phyloP scores from a whole-genome alignment of 139 green algal species.

The Gonium pectorale region DNA sequence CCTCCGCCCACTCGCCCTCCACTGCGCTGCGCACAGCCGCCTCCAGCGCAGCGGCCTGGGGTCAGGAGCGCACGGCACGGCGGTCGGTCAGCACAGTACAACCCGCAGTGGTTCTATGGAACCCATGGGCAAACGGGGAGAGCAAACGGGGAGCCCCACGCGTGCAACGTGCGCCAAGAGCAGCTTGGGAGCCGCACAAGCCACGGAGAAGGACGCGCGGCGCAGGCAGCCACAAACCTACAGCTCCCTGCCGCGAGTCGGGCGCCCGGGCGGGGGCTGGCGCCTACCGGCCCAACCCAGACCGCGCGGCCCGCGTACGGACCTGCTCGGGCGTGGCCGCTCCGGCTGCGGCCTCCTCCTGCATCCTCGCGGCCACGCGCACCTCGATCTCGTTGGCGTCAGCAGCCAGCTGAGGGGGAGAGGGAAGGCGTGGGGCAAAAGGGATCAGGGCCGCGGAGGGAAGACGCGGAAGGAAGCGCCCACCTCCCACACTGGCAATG shows the following conservation, averaged over 20 bases:
- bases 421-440: background rate
- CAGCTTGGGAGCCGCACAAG: too few relatives aligned
- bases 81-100: background rate
- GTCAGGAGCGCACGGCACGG: background rate
- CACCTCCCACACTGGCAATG: too few relatives aligned
- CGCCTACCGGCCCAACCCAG: too few relatives aligned
- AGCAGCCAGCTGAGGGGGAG: conserved; percentile 24
- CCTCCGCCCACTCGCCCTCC: conserved; percentile 61
- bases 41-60: conserved; percentile 27
- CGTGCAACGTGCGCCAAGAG: too few relatives aligned
- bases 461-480: too few relatives aligned
- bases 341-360: background rate
- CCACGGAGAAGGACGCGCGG: too few relatives aligned
- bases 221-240: too few relatives aligned
- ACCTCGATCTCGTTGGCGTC: conserved; percentile 40
- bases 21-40: conserved; percentile 46
- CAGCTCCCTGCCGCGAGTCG: too few relatives aligned
- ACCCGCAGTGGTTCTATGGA: too few relatives aligned
- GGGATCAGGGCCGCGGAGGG: background rate
- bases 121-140: too few relatives aligned
- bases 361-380: conserved; percentile 31
- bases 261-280: too few relatives aligned
- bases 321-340: background rate
- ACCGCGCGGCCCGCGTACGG: background rate
- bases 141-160: too few relatives aligned